Conservation (phyloP, 768 basidiomycete genomes). For the Hygrophorus russula region DNA sequence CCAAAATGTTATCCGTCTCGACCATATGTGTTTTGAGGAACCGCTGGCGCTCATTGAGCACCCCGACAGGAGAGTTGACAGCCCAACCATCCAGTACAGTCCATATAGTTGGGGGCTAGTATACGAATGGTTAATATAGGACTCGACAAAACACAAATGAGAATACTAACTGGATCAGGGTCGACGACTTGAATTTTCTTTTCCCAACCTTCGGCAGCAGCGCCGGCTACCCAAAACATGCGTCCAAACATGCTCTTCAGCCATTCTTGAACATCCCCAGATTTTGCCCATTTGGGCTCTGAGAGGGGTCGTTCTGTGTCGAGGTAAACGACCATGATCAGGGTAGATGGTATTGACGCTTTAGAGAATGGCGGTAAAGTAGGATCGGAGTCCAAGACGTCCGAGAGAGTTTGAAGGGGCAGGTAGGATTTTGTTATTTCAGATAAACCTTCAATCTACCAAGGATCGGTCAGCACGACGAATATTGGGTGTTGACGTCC, state of each 20-base stretch:
- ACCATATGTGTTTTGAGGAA: conserved; percentile 86
- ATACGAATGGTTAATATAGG: conserved; percentile 3
- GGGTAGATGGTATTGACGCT: conserved; percentile 35
- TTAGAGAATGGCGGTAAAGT: conserved; percentile 69
- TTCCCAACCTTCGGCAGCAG: conserved; percentile 83
- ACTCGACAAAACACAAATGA: not conserved
- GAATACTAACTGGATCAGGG: conserved; percentile 78
- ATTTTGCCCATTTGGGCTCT: conserved; percentile 95
- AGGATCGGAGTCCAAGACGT: conserved; percentile 35
- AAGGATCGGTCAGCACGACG: conserved; percentile 9
- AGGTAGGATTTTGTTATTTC: conserved; percentile 63
- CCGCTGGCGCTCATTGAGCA: conserved; percentile 64
- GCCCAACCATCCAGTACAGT: conserved; percentile 88
- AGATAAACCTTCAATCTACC: conserved; percentile 64
- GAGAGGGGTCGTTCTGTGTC: conserved; percentile 84
- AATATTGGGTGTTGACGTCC: conserved; percentile 5
- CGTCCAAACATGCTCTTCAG: conserved; percentile 77
- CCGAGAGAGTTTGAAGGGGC: conserved; percentile 38
- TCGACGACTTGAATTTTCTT: conserved; percentile 87
- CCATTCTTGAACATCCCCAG: conserved; percentile 93
- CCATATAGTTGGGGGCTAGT: conserved; percentile 83
- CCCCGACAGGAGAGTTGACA: conserved; percentile 69
- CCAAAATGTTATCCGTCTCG: conserved; percentile 80
- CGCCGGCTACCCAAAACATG: conserved; percentile 79
- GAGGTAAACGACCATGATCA: conserved; percentile 66